Base-by-base conservation (phyloP, 2,329 filamentous ascomycete genomes). In the Pseudopithomyces maydicus region DNA sequence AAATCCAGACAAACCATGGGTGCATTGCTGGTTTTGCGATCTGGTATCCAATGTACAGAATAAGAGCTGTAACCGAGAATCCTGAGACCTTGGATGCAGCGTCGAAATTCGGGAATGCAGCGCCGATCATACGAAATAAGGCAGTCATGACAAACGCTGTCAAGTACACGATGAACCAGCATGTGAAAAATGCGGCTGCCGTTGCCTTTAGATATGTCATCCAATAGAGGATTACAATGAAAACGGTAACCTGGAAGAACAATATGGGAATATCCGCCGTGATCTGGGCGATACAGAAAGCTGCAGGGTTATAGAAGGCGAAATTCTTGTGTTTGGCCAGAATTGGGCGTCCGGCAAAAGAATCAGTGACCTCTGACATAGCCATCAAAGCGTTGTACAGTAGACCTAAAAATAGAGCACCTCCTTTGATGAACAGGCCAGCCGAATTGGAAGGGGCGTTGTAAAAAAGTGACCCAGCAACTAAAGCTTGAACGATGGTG, bases 251-350 rank as follows among this genome's bases (percentile, higher is more conserved):
- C 64, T 90, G 87, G 58, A 87, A 80, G 0, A 86, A 53, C 1
- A 87, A 64, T 3, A 88, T 77, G 0, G 85, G 82, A 0, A 84
- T 74, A 58, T 85, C 82, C 7, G 80, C 78, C n/a, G 78, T 32
- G 89, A 62, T 74, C 92, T 94, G 81, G 91, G 94, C 33, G 83
- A 78, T 64, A 92, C 82, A 14, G 84, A 79, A 69, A 89, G 91
- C 89, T 6, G 89, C 91, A 0, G 93, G 91, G 68, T 96, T 92
- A 69, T 95, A 96, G 23, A 96, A 83, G n/a, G 91, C 91, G 70
- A 96, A 97, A 49, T 88, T 86, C 54, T 83, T 79, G 65, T 97
- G 92, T 72, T 96, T 96, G 67, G 96, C 91, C 52, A 97, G 89
- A 65, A 97, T 95, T 0, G 90, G 90, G 23, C 88, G 81, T 17